Percentiles rank a stretch among this genome's conserved stretches.
Evolutionary conservation across 305 asterid species (phyloP).

Genomic region (Fraxinus baroniana): DNA sequence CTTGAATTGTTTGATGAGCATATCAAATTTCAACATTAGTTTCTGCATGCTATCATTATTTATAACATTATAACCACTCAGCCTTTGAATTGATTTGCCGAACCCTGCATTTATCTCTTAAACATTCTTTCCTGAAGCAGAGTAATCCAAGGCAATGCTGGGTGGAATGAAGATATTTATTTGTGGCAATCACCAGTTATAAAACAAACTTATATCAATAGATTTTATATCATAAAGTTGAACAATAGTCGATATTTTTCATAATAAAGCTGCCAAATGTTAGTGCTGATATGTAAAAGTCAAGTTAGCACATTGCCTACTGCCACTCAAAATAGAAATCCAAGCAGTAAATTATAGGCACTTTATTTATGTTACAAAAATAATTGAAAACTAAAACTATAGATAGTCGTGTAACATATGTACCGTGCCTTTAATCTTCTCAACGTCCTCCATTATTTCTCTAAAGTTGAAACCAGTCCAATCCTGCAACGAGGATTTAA

Average conservation of each 20-base stretch:
- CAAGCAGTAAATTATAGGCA: background rate
- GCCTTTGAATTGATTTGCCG: background rate
- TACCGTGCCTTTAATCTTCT: conserved; percentile 99
- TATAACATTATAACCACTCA: background rate
- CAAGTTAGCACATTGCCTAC: background rate
- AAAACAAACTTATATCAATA: background rate
- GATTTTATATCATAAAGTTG: background rate
- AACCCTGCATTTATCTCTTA: background rate
- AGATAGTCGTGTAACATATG: conserved; percentile 34
- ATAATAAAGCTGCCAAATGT: background rate
- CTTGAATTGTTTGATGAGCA: background rate
- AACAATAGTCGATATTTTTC: background rate
- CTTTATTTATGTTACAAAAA: background rate
- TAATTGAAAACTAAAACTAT: background rate
- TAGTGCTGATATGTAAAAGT: background rate
- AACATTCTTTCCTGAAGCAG: background rate
- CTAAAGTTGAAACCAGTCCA: conserved; percentile 93
- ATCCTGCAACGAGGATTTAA: conserved; percentile 59
- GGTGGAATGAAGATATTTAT: background rate
- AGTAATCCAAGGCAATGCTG: background rate
- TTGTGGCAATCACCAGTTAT: background rate
- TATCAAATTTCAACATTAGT: background rate
- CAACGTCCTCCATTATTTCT: conserved; percentile 94
- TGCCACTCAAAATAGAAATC: background rate
- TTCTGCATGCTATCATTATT: background rate